phyloP scores from a whole-genome alignment of 352 stramenopile species.

The Globisporangium middletonii region DNA sequence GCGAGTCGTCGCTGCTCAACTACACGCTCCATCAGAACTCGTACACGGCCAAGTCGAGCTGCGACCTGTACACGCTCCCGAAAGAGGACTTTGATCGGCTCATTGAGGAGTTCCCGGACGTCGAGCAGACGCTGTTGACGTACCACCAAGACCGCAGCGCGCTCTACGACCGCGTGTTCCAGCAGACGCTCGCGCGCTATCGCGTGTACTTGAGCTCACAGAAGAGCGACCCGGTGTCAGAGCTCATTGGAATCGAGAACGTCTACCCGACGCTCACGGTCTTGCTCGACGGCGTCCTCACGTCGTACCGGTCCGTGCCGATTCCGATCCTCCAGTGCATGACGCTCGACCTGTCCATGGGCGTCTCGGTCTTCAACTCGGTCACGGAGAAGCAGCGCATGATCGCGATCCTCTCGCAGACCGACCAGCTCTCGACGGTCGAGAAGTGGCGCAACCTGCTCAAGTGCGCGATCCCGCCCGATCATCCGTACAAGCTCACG shows the following conservation, averaged over 20 bases:
- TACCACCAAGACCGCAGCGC: slow-evolving; percentile 58
- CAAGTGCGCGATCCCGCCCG: slow-evolving; percentile 33
- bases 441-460: slow-evolving; percentile 26
- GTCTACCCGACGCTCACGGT: slow-evolving; percentile 65
- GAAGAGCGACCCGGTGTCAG: slow-evolving; percentile 48
- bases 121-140: slow-evolving; percentile 44
- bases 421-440: slow-evolving; percentile 17
- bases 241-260: slow-evolving; percentile 51
- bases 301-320: slow-evolving; percentile 58
- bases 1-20: slow-evolving; percentile 59
- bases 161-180: slow-evolving; percentile 61
- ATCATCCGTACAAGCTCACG: slow-evolving; percentile 35
- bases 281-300: slow-evolving; percentile 48
- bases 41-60: slow-evolving; percentile 63
- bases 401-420: slow-evolving; percentile 44
- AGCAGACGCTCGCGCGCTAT: slow-evolving; percentile 66
- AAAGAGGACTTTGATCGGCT: slow-evolving; percentile 80
- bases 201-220: slow-evolving; percentile 52
- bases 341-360: slow-evolving; percentile 69
- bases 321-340: slow-evolving; percentile 51
- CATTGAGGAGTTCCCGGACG: slow-evolving; percentile 77
- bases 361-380: slow-evolving; percentile 74
- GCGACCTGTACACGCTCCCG: slow-evolving; percentile 68
- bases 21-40: slow-evolving; percentile 75
- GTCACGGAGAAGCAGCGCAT: slow-evolving; percentile 62